These are phyloP conservation scores for Citrus medica DNA, from an alignment of 345 rosid genomes.

Conservation along the genomic window DNA sequence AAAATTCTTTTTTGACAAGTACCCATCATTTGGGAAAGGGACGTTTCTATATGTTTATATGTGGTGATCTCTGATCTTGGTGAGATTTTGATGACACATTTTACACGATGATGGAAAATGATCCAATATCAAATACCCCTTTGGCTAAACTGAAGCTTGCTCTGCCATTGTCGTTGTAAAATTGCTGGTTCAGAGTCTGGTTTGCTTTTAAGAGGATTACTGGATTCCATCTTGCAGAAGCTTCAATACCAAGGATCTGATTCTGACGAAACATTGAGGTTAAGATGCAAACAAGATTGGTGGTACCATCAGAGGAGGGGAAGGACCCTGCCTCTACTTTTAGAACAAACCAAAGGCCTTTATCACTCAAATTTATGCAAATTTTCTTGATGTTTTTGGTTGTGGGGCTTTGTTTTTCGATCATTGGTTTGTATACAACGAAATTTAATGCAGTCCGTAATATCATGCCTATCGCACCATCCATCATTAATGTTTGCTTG, in stretches of 20 bases:
- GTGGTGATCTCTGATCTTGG: background rate
- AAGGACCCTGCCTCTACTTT: slow-evolving; percentile 28
- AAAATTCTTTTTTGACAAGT: background rate
- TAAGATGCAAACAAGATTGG: slow-evolving; percentile 25
- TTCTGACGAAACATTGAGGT: background rate
- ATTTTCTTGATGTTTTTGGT: slow-evolving; percentile 43
- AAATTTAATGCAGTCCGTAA: slow-evolving; percentile 36
- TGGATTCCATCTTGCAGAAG: slow-evolving; percentile 9
- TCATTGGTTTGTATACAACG: slow-evolving; percentile 43
- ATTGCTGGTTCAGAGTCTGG: background rate
- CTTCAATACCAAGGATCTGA: background rate
- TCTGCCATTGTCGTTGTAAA: background rate
- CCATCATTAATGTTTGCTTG: slow-evolving; percentile 29
- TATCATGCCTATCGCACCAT: slow-evolving; percentile 26
- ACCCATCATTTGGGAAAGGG: background rate
- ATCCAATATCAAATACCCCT: background rate
- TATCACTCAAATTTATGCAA: slow-evolving; percentile 38
- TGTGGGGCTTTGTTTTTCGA: slow-evolving; percentile 45
- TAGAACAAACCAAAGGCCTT: slow-evolving; percentile 38
- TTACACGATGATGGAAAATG: background rate
- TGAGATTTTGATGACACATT: background rate
- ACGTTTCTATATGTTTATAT: background rate
- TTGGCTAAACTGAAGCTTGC: background rate
- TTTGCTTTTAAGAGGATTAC: background rate
- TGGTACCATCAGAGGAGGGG: slow-evolving; percentile 49